Evolutionary conservation across 345 rosid genomes (phyloP), one percentile per base, ranked within the genome.

Genomic region (Garcia nutans): DNA sequence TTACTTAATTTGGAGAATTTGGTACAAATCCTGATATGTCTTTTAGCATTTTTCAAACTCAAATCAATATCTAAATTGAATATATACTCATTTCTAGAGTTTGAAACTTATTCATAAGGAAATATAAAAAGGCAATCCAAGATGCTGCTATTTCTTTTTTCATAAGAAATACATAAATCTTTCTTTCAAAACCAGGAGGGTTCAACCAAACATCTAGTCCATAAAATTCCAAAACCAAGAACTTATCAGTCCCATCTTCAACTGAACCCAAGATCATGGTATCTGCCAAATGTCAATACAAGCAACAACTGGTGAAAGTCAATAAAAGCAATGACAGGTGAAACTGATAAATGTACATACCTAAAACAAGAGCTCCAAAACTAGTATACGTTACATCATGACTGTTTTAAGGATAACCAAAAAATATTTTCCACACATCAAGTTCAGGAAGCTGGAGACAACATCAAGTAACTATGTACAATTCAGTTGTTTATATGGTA

Each of bases 401-500:
- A 16, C 1, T 7, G 23, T 67, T 45, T 67, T 52, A 67, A 67
- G 70, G 58, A 71, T 57, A 19, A 2, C 37, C 7, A 22, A 47
- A 58, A 1, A 13, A 10, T 9, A n/a, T 10, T 64, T 33, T 64
- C 37, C 54, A 66, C 22, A 10, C 28, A 66, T 66, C 11, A 11
- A 42, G 28, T 44, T n/a, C 60, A 62, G 65, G 62, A 52, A 62
- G 63, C 23, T 13, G 69, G 41, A 70, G 28, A 45, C 61, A 55
- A 55, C 67, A 59, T 57, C 55, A 71, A 20, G 37, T 52, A 52
- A 37, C 20, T 42, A 50, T 74, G 65, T 37, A 66, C 65, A 17
- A 33, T 31, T 8, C 8, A 6, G n/a, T 54, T 68, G 59, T 70
- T 61, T 57, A 49, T 22, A 26, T 41, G 15, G 44, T 8, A 11